A percentile compares a stretch with the other conserved stretches of the same genome.
These are phyloP conservation scores for Penicillium bovifimosum DNA, from an alignment of 495 filamentous ascomycete genomes.

Conservation along the genomic window DNA sequence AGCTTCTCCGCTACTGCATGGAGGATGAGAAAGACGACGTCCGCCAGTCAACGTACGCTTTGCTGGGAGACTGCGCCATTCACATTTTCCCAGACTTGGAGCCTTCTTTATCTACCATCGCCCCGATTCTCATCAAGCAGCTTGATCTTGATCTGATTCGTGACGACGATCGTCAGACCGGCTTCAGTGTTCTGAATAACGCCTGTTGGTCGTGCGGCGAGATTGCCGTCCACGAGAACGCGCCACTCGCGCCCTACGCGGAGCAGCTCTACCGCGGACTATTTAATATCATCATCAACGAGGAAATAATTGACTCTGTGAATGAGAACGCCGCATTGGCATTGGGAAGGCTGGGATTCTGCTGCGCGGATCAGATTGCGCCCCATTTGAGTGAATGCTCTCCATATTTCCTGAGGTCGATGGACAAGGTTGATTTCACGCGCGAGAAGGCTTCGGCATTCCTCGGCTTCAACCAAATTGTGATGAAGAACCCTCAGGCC, in stretches of 20 bases:
- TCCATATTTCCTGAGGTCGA: constrained; percentile 73
- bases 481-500: constrained; percentile 81
- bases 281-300: constrained; percentile 71
- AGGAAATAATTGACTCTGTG: constrained; percentile 82
- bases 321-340: constrained; percentile 94
- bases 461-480: constrained; percentile 78
- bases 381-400: constrained; percentile 79
- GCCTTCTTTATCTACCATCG: constrained; percentile 61
- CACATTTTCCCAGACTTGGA: constrained; percentile 84
- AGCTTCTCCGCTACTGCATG: constrained; percentile 87
- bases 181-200: constrained; percentile 93
- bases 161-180: constrained; percentile 67
- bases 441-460: constrained; percentile 94
- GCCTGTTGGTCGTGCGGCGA: constrained; percentile 97
- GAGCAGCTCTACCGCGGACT: constrained; percentile 71
- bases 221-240: constrained; percentile 81
- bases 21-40: constrained; percentile 89
- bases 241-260: constrained; percentile 72
- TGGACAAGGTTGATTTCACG: constrained; percentile 78
- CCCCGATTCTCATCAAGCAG: constrained; percentile 78
- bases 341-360: constrained; percentile 82
- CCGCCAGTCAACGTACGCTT: constrained; percentile 89
- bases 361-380: constrained; percentile 67
- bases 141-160: constrained; percentile 73
- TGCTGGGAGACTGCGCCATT: constrained; percentile 94